Base-by-base conservation (phyloP, 176 grass and related monocot species). In the Tillandsia leiboldiana region DNA sequence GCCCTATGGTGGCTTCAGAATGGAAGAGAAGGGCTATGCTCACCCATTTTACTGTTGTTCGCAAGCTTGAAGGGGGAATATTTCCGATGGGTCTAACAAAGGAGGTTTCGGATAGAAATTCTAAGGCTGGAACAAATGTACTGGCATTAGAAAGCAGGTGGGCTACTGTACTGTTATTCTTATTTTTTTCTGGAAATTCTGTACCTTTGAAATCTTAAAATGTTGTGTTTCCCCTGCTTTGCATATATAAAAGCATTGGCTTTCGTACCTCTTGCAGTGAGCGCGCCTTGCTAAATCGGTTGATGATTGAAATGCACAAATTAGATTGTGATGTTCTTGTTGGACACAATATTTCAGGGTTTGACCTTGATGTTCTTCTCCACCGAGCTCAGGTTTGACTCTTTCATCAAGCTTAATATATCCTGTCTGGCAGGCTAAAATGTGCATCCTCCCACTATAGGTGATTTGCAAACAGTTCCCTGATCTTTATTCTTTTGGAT, bases 331-430 rank as follows among this genome's bases (percentile, higher is more conserved):
- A 99, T 1, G 77, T 99, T 68, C 89, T 99, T 79, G 94, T 99
- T 81, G 94, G 94, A 20, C 94, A 99, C 65, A 99, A 99, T 50
- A 99, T 99, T 80, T 99, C 94, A 1, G 89, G 94, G 73, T 99
- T 99, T 12, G 87, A 99, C 69, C 78, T 99, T 82, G 94, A 99
- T 75, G 80, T 99, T 68, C 84, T 99, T 82, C 82, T 99, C 65
- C 89, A 93, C 67, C 84, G 94, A 81, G 82, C 86, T 81, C 93
- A 97, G 89, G 93, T 97, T 61, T 61, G 56, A 61, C 56, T 61
- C 56, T 61, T 61, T 20, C 56, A 61, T 61, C 22, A 9, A 61
- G 56, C 56, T 61, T 61, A 15, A 61, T 61, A 20, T 18, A 61
- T 61, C 7, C 22, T 6, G 17, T 61, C 56, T 18, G 15, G 1